Percentiles rank a stretch among this genome's conserved stretches.
phyloP scores from a whole-genome alignment of 441 rosid genomes.

The Populus hybrid region DNA sequence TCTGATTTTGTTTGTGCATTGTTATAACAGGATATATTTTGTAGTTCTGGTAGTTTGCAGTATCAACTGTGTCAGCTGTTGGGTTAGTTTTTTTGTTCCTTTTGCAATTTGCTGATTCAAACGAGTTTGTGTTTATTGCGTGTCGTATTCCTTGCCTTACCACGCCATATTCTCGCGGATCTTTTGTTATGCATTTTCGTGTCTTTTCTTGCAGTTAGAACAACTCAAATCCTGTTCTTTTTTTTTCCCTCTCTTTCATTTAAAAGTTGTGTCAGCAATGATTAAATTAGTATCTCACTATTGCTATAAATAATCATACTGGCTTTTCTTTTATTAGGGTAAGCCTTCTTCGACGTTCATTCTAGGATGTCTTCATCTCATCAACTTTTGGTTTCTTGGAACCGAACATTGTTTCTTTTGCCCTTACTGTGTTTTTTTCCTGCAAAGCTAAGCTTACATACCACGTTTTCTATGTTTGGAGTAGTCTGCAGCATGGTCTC shows the following conservation, averaged over 20 bases:
- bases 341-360: background rate
- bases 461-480: background rate
- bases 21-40: background rate
- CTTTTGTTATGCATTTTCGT: background rate
- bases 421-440: too few relatives aligned
- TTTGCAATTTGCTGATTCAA: background rate
- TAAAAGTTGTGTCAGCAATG: background rate
- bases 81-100: too few relatives aligned
- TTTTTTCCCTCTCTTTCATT: background rate
- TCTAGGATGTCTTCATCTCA: background rate
- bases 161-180: background rate
- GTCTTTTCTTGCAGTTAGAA: background rate
- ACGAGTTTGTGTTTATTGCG: background rate
- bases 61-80: background rate
- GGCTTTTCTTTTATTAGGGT: too few relatives aligned
- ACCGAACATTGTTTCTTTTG: background rate
- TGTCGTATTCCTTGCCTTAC: background rate
- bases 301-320: too few relatives aligned
- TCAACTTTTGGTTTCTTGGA: too few relatives aligned
- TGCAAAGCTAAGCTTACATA: too few relatives aligned
- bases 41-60: slow-evolving; percentile 14
- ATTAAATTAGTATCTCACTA: background rate
- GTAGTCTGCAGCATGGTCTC: background rate
- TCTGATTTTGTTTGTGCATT: background rate
- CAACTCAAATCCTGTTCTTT: background rate